A percentile compares a stretch with the other conserved stretches of the same genome.
Evolutionary conservation across 441 rosid genomes (phyloP).

Genomic region (Erodium texanum): DNA sequence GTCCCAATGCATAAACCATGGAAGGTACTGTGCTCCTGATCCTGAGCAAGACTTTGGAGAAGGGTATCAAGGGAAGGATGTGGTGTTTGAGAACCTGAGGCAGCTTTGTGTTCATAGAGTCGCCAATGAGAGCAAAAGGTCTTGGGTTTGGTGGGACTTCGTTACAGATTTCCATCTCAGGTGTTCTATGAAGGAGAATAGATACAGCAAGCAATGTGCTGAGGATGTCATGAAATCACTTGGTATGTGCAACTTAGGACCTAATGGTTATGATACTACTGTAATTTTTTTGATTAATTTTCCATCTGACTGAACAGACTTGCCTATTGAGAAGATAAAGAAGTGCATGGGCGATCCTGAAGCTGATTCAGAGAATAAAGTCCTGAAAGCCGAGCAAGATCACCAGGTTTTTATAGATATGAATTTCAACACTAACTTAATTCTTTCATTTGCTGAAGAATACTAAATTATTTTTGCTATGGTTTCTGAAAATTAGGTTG

Average conservation of each 20-base stretch:
- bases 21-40: constrained; percentile 97
- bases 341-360: constrained; percentile 80
- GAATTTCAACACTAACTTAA: not conserved
- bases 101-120: constrained; percentile 80
- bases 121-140: constrained; percentile 61
- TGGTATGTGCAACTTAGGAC: constrained; percentile 32
- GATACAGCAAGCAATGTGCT: constrained; percentile 74
- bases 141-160: constrained; percentile 98
- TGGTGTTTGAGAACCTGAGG: constrained; percentile 79
- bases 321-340: constrained; percentile 58
- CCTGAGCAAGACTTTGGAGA: constrained; percentile 88
- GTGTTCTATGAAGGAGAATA: constrained; percentile 95
- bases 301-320: constrained; percentile 34
- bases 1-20: constrained; percentile 94
- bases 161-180: constrained; percentile 92
- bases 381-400: constrained; percentile 81
- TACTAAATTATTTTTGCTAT: not conserved
- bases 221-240: constrained; percentile 64
- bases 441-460: not conserved
- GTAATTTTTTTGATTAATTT: constrained; percentile 9
- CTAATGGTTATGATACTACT: not conserved
- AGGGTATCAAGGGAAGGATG: constrained; percentile 90
- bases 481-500: constrained; percentile 48
- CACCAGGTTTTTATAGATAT: constrained; percentile 46
- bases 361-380: constrained; percentile 66